These are phyloP conservation scores for Trichosporon ovoides DNA, from an alignment of 1,284 basidiomycete species.

Conservation along the genomic window DNA sequence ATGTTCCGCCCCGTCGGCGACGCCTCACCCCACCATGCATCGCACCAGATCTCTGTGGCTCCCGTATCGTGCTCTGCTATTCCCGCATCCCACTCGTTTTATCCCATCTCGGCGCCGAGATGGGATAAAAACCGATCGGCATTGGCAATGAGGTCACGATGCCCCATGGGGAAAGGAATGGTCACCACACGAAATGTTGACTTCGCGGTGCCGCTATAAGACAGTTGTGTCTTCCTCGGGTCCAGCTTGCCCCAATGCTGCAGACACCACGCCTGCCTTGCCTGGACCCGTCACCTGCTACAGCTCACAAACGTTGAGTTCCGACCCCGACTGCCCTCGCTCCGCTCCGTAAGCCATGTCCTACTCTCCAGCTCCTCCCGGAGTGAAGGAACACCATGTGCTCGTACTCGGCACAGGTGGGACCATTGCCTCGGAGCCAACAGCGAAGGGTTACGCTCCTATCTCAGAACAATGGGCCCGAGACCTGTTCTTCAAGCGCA, in stretches of 20 bases:
- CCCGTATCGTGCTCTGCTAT: background rate
- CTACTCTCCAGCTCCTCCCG: slow-evolving; percentile 1
- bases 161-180: background rate
- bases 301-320: background rate
- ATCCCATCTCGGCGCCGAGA: background rate
- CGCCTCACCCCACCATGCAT: background rate
- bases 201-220: background rate
- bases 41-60: background rate
- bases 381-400: slow-evolving; percentile 16
- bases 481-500: slow-evolving; percentile 42
- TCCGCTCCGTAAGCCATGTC: background rate
- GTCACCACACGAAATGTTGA: background rate
- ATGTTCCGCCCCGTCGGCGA: background rate
- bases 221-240: background rate
- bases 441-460: slow-evolving; percentile 36
- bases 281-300: background rate
- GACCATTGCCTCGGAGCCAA: slow-evolving; percentile 43
- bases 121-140: background rate
- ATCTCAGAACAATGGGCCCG: slow-evolving; percentile 30
- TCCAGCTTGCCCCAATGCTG: background rate
- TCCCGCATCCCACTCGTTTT: background rate
- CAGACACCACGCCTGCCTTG: background rate
- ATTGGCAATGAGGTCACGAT: background rate
- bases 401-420: slow-evolving; percentile 45
- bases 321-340: background rate